phyloP scores from a whole-genome alignment of 2,329 filamentous ascomycete species.

The Sodiomyces alkalinus region DNA sequence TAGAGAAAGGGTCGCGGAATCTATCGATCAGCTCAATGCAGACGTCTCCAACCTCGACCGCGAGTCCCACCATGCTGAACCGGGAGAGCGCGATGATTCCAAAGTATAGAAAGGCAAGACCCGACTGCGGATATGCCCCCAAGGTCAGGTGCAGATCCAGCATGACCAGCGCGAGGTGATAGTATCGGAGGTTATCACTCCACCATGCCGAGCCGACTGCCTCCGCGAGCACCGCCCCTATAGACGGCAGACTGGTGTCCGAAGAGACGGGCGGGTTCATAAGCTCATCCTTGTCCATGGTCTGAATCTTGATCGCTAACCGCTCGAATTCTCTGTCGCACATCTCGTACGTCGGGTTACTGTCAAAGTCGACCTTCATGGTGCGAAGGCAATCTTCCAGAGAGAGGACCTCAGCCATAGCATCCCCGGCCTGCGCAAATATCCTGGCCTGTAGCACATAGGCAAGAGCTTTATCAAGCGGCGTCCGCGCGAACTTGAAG shows the following conservation, averaged over 20 bases:
- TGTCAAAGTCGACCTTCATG: conserved; percentile 51
- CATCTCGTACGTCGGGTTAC: conserved; percentile 54
- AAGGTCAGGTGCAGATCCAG: conserved; percentile 47
- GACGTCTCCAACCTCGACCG: conserved; percentile 46
- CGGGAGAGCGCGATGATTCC: conserved; percentile 51
- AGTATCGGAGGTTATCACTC: conserved; percentile 58
- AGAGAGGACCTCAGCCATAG: conserved; percentile 49
- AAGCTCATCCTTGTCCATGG: conserved; percentile 33
- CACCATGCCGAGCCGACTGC: conserved; percentile 58
- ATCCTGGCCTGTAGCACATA: conserved; percentile 75
- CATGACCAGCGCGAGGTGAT: conserved; percentile 53
- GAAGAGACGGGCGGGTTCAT: conserved; percentile 25
- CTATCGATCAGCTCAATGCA: conserved; percentile 49
- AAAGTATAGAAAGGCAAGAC: conserved; percentile 52
- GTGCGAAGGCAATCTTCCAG: conserved; percentile 57
- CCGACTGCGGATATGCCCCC: conserved; percentile 55
- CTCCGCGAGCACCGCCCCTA: conserved; percentile 58
- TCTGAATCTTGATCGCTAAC: conserved; percentile 43
- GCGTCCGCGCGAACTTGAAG: conserved; percentile 52
- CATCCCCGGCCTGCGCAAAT: conserved; percentile 58
- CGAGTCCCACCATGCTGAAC: conserved; percentile 56
- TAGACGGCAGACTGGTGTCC: conserved; percentile 41
- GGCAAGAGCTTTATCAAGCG: conserved; percentile 69
- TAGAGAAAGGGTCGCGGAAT: conserved; percentile 47
- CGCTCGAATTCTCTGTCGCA: conserved; percentile 63